Conservation (phyloP, 305 asterid species). For the Fraxinus floribunda region DNA sequence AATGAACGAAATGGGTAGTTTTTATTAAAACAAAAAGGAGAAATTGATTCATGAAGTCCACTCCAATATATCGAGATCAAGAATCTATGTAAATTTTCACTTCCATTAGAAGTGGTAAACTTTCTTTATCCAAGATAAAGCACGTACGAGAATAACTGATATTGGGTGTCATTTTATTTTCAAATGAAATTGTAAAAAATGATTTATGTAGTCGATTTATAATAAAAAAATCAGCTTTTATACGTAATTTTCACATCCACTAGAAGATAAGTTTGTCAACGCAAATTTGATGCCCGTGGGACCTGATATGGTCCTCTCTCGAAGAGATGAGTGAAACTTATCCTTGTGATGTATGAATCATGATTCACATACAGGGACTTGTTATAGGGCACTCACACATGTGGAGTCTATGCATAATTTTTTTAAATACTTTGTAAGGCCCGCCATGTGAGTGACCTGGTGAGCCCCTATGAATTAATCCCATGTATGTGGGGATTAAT, state of each 20-base stretch:
- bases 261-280: neutral
- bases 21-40: neutral
- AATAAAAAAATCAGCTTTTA: neutral
- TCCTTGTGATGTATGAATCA: no score
- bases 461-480: no score
- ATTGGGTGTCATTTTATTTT: neutral
- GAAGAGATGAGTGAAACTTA: neutral
- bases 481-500: no score
- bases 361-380: no score
- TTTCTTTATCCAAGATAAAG: slow-evolving; percentile 5
- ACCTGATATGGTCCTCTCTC: neutral
- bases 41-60: no score
- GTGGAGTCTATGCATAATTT: no score
- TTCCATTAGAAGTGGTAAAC: slow-evolving; percentile 25
- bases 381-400: no score
- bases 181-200: neutral
- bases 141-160: neutral
- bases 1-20: neutral
- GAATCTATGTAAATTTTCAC: slow-evolving; percentile 27
- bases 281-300: neutral
- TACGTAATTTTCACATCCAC: neutral
- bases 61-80: neutral
- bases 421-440: no score
- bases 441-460: no score
- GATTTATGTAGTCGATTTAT: neutral